phyloP scores from a whole-genome alignment of 2,329 filamentous ascomycete species.

The Monosporascus sp. region DNA sequence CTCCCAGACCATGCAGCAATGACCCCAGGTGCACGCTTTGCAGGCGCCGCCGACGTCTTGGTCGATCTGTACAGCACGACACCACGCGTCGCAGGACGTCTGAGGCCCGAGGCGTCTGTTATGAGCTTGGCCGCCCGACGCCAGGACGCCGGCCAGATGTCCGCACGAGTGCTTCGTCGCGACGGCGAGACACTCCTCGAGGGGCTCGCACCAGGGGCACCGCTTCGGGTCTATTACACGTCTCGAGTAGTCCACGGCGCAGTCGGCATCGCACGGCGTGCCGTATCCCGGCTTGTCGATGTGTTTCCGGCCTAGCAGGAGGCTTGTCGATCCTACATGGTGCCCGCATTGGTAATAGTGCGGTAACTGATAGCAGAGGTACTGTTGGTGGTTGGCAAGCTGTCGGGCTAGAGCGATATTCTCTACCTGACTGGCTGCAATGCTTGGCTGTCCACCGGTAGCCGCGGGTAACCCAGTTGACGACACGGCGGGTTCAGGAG shows the following conservation, averaged over 20 bases:
- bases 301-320: not conserved
- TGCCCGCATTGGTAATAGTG: not conserved
- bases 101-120: not conserved
- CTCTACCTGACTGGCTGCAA: not conserved
- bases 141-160: not conserved
- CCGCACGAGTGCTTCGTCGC: not conserved
- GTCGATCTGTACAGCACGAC: not conserved
- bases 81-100: not conserved
- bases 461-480: not conserved
- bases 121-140: not conserved
- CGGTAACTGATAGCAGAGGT: not conserved
- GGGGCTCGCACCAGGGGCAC: not conserved
- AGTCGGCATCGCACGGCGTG: not conserved
- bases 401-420: not conserved
- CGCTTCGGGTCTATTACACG: not conserved
- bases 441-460: not conserved
- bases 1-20: slow-evolving; percentile 1
- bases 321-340: not conserved
- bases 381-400: not conserved
- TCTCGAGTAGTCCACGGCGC: not conserved
- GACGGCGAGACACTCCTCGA: not conserved
- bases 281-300: not conserved
- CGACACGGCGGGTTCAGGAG: not conserved
- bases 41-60: not conserved
- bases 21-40: not conserved